Evolutionary conservation across 108 stramenopile species (phyloP).

Genomic region (Discostella pseudostelligera): DNA sequence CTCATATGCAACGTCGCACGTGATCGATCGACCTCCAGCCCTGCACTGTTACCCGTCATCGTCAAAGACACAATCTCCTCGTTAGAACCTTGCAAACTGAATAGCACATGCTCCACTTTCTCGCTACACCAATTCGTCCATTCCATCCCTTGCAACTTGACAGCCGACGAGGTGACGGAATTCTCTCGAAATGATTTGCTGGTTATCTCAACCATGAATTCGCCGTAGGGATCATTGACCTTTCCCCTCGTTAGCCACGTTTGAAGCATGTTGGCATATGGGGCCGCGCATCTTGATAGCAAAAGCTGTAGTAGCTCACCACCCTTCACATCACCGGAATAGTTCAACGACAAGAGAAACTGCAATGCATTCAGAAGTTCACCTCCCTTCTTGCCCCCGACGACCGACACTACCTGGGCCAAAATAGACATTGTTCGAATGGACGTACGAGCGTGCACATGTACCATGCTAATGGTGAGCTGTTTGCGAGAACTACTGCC

Average conservation of each 20-base stretch:
- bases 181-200: slow-evolving; percentile 22
- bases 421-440: slow-evolving; percentile 77
- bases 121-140: slow-evolving; percentile 58
- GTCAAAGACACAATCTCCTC: slow-evolving; percentile 16
- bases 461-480: slow-evolving; percentile 75
- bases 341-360: slow-evolving; percentile 37
- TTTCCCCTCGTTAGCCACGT: slow-evolving; percentile 81
- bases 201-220: slow-evolving; percentile 85
- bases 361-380: slow-evolving; percentile 71
- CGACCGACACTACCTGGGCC: slow-evolving; percentile 50
- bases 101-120: slow-evolving; percentile 55
- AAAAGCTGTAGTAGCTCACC: slow-evolving; percentile 58
- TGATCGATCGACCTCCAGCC: slow-evolving; percentile 28
- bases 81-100: slow-evolving; percentile 15
- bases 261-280: slow-evolving; percentile 84
- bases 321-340: slow-evolving; percentile 67
- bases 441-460: slow-evolving; percentile 70
- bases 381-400: slow-evolving; percentile 71
- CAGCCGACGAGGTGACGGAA: slow-evolving; percentile 6
- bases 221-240: slow-evolving; percentile 84
- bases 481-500: slow-evolving; percentile 10
- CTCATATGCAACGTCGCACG: slow-evolving; percentile 42
- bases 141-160: slow-evolving; percentile 40
- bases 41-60: slow-evolving; percentile 10
- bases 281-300: slow-evolving; percentile 65